Conservation (phyloP, 805 yeast genomes). For the Candida broadrunensis region DNA sequence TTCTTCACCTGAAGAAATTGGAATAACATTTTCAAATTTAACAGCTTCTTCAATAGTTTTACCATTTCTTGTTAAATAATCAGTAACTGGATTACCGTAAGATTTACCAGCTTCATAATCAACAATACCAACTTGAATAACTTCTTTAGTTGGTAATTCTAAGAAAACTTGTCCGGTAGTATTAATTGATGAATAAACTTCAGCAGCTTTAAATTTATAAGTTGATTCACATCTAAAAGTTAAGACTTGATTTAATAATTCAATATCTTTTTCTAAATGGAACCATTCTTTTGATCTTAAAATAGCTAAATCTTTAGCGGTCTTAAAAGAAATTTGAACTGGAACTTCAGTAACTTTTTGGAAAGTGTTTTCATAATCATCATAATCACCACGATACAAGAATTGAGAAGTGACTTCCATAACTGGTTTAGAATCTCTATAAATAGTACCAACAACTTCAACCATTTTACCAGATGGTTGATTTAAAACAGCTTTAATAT, state of each 20-base stretch:
- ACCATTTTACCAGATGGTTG: conserved; percentile 93
- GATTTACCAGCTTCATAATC: conserved; percentile 88
- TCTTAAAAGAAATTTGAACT: conserved; percentile 66
- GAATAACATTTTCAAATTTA: conserved; percentile 84
- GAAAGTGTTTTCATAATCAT: conserved; percentile 89
- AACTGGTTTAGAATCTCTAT: conserved; percentile 73
- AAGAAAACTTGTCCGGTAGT: conserved; percentile 83
- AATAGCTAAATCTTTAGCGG: conserved; percentile 89
- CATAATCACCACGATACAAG: conserved; percentile 92
- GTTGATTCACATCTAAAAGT: conserved; percentile 88
- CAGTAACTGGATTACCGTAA: conserved; percentile 96
- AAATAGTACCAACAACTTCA: conserved; percentile 87
- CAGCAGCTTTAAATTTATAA: conserved; percentile 73
- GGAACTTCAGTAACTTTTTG: conserved; percentile 85
- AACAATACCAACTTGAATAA: conserved; percentile 77
- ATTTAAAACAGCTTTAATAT: conserved; percentile 82
- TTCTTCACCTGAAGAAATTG: conserved; percentile 66
- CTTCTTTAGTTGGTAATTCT: conserved; percentile 91
- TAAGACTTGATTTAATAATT: conserved; percentile 73
- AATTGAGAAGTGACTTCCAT: conserved; percentile 94
- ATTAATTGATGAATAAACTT: conserved; percentile 71
- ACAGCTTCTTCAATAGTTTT: conserved; percentile 92
- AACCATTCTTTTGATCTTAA: conserved; percentile 97
- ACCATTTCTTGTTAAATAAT: conserved; percentile 89
- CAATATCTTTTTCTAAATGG: conserved; percentile 69